Evolutionary conservation across 768 basidiomycete genomes (phyloP), one percentile per base, ranked within the genome.

Genomic region (Melanogaster broomeanus): DNA sequence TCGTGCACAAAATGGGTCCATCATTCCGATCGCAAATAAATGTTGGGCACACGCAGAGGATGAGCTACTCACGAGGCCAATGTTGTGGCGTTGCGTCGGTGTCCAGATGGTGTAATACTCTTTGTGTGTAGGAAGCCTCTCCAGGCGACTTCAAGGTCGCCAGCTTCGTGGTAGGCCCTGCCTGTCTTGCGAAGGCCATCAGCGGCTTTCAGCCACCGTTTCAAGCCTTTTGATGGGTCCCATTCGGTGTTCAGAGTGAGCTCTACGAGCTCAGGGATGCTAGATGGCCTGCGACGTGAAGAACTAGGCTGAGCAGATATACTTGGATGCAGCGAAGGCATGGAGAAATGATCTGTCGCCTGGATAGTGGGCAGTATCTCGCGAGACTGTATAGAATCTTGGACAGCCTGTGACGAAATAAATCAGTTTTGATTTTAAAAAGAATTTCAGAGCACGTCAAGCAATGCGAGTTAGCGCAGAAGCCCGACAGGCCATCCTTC

Each of bases 61-160:
- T 11, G 50, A 43, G 34, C 39, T 35, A 82, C 88, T 69, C 67
- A 92, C 90, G 74, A 82, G 66, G 28, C 75, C 79, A 16, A 92
- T 76, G 66, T 89, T 88, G 45, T 81, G 72, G 46, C 84, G 77
- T 61, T 92, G 90, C 11, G 75, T 72, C 6, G 70, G 48, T 40
- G 65, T 84, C 59, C 92, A 66, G 40, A 82, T 66, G 1, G 71
- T 72, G 30, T 76, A 60, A 63, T 87, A 92, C 39, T 89, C 84
- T 47, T 76, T 72, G 70, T 92, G 90, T 2, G 73, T 71, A 0
- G 90, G 90, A n/a, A 93, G 72, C 57, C 81, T 85, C 72, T 93
- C 88, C 11, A 90, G 78, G 85, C 87, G n/a, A 68, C 72, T 63
- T 91, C 87, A 42, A 84, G 71, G 64, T 92, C 83, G 2, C 78